A percentile compares a stretch with the other conserved stretches of the same genome.
Conservation (phyloP, 2,329 filamentous ascomycete species). For the Apiospora sp. region DNA sequence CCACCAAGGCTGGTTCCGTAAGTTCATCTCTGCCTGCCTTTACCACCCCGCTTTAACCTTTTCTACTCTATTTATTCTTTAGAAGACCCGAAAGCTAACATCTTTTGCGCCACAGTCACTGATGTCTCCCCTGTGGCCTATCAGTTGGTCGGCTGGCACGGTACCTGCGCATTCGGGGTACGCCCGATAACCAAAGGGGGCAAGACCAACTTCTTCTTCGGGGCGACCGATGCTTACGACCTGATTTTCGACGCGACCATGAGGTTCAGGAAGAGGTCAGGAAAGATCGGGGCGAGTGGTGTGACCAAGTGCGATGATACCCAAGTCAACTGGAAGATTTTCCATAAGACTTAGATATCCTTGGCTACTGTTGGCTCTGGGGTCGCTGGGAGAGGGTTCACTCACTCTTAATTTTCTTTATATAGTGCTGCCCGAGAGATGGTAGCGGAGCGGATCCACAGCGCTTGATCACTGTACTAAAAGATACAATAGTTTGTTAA, state of each 20-base stretch:
- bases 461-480: neutral
- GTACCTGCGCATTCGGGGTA: neutral
- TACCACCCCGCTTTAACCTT: neutral
- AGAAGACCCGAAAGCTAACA: neutral
- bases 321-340: neutral
- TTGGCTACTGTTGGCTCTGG: neutral
- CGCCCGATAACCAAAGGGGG: neutral
- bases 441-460: neutral
- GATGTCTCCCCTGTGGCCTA: neutral
- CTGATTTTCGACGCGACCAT: neutral
- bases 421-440: neutral
- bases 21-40: neutral
- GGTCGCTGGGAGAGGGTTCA: neutral
- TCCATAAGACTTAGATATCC: neutral
- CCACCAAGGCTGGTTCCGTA: neutral
- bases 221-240: neutral
- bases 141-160: neutral
- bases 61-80: too few species aligned
- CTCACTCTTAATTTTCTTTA: neutral
- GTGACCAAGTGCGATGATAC: neutral
- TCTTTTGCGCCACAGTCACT: neutral
- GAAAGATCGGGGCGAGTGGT: neutral
- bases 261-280: neutral
- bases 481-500: too few species aligned
- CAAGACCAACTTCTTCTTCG: conserved; percentile 1